These are phyloP conservation scores for Purpureocillium lavendulum DNA, from an alignment of 2,329 filamentous ascomycete genomes.

Conservation along the genomic window DNA sequence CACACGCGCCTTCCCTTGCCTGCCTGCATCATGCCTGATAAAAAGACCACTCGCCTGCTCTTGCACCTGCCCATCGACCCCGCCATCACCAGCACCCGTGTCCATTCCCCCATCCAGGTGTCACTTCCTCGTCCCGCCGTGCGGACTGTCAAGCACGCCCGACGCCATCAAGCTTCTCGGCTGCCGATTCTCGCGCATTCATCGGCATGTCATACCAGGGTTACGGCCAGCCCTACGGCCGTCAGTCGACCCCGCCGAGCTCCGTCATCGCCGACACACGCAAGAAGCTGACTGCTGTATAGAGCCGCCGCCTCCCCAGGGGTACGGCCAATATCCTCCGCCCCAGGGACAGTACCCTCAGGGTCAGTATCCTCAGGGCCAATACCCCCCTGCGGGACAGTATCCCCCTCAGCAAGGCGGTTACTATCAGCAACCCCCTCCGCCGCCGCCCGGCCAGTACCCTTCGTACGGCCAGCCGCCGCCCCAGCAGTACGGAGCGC, in stretches of 20 bases:
- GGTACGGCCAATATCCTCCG: constrained; percentile 27
- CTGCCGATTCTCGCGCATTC: neutral
- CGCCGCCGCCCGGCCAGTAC: constrained; percentile 14
- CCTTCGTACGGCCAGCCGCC: constrained; percentile 16
- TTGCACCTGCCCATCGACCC: too few relatives aligned
- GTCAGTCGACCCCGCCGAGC: constrained; percentile 17
- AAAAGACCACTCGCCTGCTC: too few relatives aligned
- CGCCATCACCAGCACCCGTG: too few relatives aligned
- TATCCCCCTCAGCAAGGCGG: constrained; percentile 23
- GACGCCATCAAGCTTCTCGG: too few relatives aligned
- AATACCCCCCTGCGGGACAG: constrained; percentile 19
- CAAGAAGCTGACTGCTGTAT: too few relatives aligned
- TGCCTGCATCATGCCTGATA: too few relatives aligned
- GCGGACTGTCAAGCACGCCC: too few relatives aligned
- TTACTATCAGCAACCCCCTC: constrained; percentile 19
- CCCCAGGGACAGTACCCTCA: constrained; percentile 17
- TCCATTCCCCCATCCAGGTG: too few relatives aligned
- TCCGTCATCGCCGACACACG: neutral
- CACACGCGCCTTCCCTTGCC: too few relatives aligned
- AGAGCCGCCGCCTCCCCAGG: constrained; percentile 27
- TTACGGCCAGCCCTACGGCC: constrained; percentile 22
- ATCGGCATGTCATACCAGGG: constrained; percentile 25
- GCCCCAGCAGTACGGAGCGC: constrained; percentile 19
- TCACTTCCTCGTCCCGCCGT: too few relatives aligned
- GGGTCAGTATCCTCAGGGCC: constrained; percentile 15